Base-by-base conservation (phyloP, 2,329 filamentous ascomycete species). In the Alternaria ethzedia region DNA sequence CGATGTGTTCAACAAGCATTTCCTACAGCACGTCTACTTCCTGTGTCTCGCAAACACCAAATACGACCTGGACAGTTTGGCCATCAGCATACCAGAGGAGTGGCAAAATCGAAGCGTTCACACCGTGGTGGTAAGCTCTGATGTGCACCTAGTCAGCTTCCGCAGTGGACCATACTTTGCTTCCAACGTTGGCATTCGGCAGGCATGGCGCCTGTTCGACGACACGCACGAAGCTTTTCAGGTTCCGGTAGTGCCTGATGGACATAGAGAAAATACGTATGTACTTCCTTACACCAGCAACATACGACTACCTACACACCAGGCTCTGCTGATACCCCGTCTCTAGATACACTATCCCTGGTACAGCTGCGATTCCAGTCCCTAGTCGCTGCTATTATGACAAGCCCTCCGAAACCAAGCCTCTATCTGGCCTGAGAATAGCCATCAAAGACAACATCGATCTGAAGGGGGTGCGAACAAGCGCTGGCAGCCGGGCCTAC, bases 271-370 rank as follows among this genome's bases (percentile, higher is more conserved):
- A 1, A 0, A 41, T 11, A 17, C 4, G 36, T 41, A 1, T 1
- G 36, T 11, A 17, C 3, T 17, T 10, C 0, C 4, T 17, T 17
- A 2, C 3, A 0, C 2, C 9, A 41, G 1, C 15, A 41, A 3
- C n/a, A n/a, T n/a, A n/a, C n/a, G n/a, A n/a, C n/a, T n/a, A n/a
- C n/a, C n/a, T n/a, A n/a, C n/a, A n/a, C n/a, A n/a, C n/a, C n/a
- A n/a, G n/a, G n/a, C n/a, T n/a, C 15, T 10, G n/a, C 36, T 41
- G 4, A 41, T 3, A 41, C 0, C 2, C 0, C 1, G 4, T 36
- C 2, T 2, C 4, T 5, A 36, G 32, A 9, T 9, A 8, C 6
- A 15, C 0, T 7, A n/a, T 10, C 32, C 36, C 36, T 3, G 36
- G 36, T 17, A 41, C 36, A 17, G 9, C 36, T 17, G n/a, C 36